Percentiles rank a stretch among this genome's conserved stretches.
Evolutionary conservation across 2,329 filamentous ascomycete genomes (phyloP).

Genomic region (Knufia petricola): DNA sequence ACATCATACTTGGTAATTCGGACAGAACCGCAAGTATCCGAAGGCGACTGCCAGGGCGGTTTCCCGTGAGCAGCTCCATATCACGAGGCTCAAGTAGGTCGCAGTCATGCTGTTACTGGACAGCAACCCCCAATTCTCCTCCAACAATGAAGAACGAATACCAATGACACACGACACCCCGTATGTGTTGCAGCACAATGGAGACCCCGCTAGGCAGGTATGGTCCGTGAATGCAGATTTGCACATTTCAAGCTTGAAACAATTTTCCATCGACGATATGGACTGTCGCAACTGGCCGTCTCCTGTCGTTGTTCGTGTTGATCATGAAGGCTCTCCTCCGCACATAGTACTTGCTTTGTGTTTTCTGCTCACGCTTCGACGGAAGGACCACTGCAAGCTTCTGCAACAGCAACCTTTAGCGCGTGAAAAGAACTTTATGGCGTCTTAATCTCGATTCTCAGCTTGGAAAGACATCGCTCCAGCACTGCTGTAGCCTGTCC

Average conservation of each 20-base stretch:
- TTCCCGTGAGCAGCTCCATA: background rate
- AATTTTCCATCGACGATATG: too few species aligned
- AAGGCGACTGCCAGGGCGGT: background rate
- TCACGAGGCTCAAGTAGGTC: background rate
- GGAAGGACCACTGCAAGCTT: too few species aligned
- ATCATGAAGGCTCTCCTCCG: too few species aligned
- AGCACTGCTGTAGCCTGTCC: background rate
- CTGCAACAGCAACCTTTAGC: too few species aligned
- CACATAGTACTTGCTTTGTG: too few species aligned
- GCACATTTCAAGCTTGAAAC: too few species aligned
- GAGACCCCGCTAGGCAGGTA: background rate
- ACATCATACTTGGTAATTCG: background rate
- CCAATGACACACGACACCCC: background rate
- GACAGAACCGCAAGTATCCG: background rate
- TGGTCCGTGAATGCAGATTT: background rate
- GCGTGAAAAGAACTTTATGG: too few species aligned
- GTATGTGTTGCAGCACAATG: background rate
- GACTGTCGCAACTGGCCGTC: too few species aligned
- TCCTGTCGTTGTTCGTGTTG: too few species aligned
- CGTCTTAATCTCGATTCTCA: too few species aligned
- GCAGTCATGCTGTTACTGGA: background rate
- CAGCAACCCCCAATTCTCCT: background rate
- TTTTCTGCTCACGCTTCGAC: too few species aligned
- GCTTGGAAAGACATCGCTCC: background rate
- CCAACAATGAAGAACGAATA: background rate